Conservation (phyloP, 202 grass and related monocot genomes). For the Zizania palustris region DNA sequence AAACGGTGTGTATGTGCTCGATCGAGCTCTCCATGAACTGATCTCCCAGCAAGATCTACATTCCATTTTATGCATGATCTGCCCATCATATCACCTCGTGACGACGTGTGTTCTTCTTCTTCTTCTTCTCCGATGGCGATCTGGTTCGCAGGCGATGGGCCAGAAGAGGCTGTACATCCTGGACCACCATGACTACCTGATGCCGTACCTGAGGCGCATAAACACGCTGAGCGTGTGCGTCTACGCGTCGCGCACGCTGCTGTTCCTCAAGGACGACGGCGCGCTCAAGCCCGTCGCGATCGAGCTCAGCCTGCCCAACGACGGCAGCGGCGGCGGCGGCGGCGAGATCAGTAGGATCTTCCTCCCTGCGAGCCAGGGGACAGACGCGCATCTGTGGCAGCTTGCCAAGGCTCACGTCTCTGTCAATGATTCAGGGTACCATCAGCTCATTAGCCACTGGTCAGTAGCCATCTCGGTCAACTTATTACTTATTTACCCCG, state of each 20-base stretch:
- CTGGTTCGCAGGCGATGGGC: conserved; percentile 50
- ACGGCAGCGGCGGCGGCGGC: not conserved
- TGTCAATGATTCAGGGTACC: conserved; percentile 90
- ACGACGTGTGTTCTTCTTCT: too few relatives aligned
- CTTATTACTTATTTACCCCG: too few relatives aligned
- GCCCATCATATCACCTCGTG: too few relatives aligned
- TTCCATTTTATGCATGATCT: too few relatives aligned
- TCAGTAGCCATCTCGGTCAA: conserved; percentile 29
- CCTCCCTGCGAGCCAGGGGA: conserved; percentile 49
- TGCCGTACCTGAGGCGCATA: conserved; percentile 77
- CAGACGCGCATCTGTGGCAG: conserved; percentile 56
- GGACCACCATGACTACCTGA: conserved; percentile 93
- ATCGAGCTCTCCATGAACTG: too few relatives aligned
- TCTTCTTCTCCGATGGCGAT: too few relatives aligned
- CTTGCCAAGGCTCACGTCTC: conserved; percentile 85
- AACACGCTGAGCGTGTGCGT: conserved; percentile 62
- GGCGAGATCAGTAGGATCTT: conserved; percentile 61
- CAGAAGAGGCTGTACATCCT: conserved; percentile 66
- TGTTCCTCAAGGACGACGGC: conserved; percentile 70
- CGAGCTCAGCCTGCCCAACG: conserved; percentile 64
- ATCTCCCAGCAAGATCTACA: too few relatives aligned
- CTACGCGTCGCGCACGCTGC: conserved; percentile 89
- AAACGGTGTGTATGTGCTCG: conserved; percentile 34
- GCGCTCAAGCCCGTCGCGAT: conserved; percentile 67
- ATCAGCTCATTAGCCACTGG: conserved; percentile 98